Evolutionary conservation across 78 protist species (phyloP).

Genomic region (Pirum gemmata): DNA sequence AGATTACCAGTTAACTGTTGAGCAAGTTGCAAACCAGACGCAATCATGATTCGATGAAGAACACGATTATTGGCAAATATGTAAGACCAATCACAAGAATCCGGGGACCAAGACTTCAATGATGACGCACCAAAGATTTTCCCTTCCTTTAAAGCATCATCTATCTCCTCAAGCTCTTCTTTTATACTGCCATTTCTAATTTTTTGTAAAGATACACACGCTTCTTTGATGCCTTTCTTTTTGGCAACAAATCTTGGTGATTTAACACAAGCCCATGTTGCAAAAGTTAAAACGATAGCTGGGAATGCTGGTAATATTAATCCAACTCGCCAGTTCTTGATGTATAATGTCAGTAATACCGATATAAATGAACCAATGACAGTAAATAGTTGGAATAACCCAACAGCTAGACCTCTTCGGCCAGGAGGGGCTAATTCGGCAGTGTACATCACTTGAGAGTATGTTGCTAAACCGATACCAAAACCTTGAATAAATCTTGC

Average conservation of each 20-base stretch:
- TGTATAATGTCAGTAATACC: background rate
- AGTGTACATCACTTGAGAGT: conserved; percentile 10
- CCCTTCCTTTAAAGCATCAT: background rate
- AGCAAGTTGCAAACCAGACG: background rate
- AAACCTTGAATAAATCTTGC: conserved; percentile 3
- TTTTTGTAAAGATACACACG: background rate
- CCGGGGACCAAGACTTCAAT: no score
- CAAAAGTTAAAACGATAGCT: background rate
- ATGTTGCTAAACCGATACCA: conserved; percentile 11
- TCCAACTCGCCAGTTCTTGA: conserved; percentile 31
- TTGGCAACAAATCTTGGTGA: conserved; percentile 1
- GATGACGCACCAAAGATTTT: background rate
- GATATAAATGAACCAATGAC: background rate
- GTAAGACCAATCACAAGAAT: background rate
- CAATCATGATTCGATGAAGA: conserved; percentile 6
- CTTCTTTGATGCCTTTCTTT: background rate
- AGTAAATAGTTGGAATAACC: conserved; percentile 4
- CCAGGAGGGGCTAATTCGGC: conserved; percentile 4
- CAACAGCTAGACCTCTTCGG: background rate
- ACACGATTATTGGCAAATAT: background rate
- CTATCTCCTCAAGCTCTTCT: background rate
- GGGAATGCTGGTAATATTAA: conserved; percentile 20
- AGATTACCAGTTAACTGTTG: conserved; percentile 33
- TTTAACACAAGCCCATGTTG: background rate
- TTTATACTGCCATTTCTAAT: background rate